A percentile compares a stretch with the other conserved stretches of the same genome.
Evolutionary conservation across 2,329 filamentous ascomycete species (phyloP).

Genomic region (Colletotrichum sp.): DNA sequence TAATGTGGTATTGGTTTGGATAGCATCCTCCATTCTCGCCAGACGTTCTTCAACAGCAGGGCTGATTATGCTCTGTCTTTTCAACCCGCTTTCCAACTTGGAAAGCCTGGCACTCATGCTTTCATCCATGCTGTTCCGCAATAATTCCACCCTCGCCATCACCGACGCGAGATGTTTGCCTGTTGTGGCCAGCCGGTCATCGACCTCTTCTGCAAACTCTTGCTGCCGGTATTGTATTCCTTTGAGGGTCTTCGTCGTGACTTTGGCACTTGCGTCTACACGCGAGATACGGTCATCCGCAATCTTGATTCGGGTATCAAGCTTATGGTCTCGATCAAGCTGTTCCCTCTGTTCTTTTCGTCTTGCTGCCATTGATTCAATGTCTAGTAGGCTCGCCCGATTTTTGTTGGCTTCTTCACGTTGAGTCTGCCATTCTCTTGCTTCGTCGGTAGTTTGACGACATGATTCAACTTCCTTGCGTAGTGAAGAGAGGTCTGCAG

Average conservation of each 20-base stretch:
- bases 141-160: neutral
- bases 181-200: neutral
- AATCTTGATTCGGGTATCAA: neutral
- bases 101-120: neutral
- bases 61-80: neutral
- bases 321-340: neutral
- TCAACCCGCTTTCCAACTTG: neutral
- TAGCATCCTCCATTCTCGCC: neutral
- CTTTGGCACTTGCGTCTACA: neutral
- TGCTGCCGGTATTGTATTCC: neutral
- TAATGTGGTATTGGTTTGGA: neutral
- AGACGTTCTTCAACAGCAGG: neutral
- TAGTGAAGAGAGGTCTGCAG: neutral
- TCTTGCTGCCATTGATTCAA: neutral
- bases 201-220: neutral
- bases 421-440: neutral
- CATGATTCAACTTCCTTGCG: neutral
- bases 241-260: neutral
- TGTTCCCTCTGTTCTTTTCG: neutral
- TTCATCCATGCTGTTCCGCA: neutral
- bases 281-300: neutral
- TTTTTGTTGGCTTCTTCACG: neutral
- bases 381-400: neutral
- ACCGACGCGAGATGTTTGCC: neutral
- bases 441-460: neutral